Evolutionary conservation across 2,329 filamentous ascomycete genomes (phyloP).

Genomic region (Trichocomaceae sp.): DNA sequence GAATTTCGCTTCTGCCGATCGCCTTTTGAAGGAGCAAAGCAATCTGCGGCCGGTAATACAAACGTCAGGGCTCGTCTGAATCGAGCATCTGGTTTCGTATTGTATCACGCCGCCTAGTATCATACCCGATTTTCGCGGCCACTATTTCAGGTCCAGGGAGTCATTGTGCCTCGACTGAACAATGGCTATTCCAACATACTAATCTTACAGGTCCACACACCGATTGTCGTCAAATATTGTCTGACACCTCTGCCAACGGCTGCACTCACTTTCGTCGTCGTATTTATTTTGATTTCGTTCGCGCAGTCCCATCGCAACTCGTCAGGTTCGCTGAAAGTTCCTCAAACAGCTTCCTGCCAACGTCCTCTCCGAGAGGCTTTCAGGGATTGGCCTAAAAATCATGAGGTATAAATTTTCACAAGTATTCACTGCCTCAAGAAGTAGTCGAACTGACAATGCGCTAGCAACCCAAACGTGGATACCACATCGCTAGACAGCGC

Average conservation of each 20-base stretch:
- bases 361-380: neutral
- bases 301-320: neutral
- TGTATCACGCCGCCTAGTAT: constrained; percentile 8
- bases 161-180: constrained; percentile 4
- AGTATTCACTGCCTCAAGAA: constrained; percentile 7
- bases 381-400: neutral
- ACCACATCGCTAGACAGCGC: constrained; percentile 50
- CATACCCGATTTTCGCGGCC: constrained; percentile 7
- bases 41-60: neutral
- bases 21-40: neutral
- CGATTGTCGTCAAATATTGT: constrained; percentile 1
- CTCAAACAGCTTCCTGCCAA: neutral
- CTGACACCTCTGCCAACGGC: neutral
- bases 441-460: constrained; percentile 20
- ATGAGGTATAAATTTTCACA: constrained; percentile 26
- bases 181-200: constrained; percentile 7
- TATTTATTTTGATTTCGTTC: neutral
- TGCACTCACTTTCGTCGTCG: neutral
- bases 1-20: constrained; percentile 1
- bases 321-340: neutral
- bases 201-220: neutral
- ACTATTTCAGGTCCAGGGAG: constrained; percentile 6
- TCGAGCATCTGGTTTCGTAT: constrained; percentile 1
- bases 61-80: neutral
- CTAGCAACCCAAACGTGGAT: constrained; percentile 40